Conservation (phyloP, 1,284 basidiomycete genomes). For the Lentinus polychrous region DNA sequence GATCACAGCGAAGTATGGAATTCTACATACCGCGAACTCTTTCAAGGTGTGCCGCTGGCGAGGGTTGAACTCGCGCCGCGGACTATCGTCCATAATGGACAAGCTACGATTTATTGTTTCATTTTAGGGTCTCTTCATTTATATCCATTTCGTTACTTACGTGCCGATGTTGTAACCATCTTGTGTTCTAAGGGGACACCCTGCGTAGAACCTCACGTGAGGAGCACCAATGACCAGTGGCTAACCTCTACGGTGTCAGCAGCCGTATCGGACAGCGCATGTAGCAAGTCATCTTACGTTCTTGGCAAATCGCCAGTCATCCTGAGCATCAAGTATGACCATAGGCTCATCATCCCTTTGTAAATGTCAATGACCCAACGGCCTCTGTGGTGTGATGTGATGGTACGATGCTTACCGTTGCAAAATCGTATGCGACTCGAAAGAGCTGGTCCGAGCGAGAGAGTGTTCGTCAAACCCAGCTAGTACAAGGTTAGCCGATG, state of each 20-base stretch:
- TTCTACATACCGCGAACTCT: slow-evolving; percentile 68
- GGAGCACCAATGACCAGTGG: slow-evolving; percentile 70
- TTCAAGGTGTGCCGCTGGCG: slow-evolving; percentile 88
- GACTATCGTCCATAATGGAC: slow-evolving; percentile 81
- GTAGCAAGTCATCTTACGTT: slow-evolving; percentile 43
- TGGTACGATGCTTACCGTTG: slow-evolving; percentile 51
- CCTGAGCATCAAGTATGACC: slow-evolving; percentile 71
- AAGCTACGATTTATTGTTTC: slow-evolving; percentile 55
- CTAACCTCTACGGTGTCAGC: slow-evolving; percentile 30
- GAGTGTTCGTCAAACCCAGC: slow-evolving; percentile 56
- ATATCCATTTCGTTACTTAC: no score
- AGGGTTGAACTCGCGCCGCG: slow-evolving; percentile 81
- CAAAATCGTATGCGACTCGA: slow-evolving; percentile 81
- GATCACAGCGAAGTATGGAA: neutral
- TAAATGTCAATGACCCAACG: neutral
- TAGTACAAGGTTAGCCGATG: slow-evolving; percentile 19
- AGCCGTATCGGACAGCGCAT: slow-evolving; percentile 6
- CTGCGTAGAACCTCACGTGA: slow-evolving; percentile 84
- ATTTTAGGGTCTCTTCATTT: no score
- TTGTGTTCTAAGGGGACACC: slow-evolving; percentile 81
- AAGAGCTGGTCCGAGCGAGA: slow-evolving; percentile 58
- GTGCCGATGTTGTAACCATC: slow-evolving; percentile 90
- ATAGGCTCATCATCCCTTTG: slow-evolving; percentile 80
- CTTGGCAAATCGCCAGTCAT: slow-evolving; percentile 85
- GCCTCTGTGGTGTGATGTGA: neutral